Base-by-base conservation (phyloP, 2,329 filamentous ascomycete species). In the Phyllachora maydis region DNA sequence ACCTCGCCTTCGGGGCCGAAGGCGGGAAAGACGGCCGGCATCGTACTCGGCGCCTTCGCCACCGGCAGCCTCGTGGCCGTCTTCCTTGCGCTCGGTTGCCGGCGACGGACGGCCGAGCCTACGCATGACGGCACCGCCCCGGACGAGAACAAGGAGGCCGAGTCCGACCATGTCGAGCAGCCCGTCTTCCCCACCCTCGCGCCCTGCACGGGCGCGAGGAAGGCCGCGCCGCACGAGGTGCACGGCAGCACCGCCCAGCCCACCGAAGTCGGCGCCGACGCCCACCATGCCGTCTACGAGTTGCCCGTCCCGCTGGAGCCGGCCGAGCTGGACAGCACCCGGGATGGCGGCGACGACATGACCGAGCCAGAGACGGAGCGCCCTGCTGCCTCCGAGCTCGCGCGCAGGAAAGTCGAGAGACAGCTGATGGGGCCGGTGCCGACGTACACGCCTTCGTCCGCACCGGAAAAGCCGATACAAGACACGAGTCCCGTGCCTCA, bases 211-310 rank as follows among this genome's bases (percentile, higher is more conserved):
- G 47, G 36, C 14, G 38, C 41, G 1, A 38, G 32, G 24, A 45
- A 32, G 26, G 28, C 29, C 4, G 31, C 21, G 8, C 22, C 27
- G 9, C 35, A 39, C 13, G 37, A 39, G 16, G 32, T 38, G 8
- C 21, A 34, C 23, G 31, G 39, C 26, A 32, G 43, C 38, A 45
- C 20, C 30, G 32, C 11, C 34, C 52, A 36, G 39, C 49, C 21
- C 35, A 39, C 38, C 28, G 52, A 49, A 31, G 47, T 54, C 4
- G 50, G 39, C 4, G 50, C 49, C 5, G 51, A 54, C 23, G 38
- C 46, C 2, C 48, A 51, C 23, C 54, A 59, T 18, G 52, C 60
- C 29, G 50, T 61, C 3, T 62, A 59, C 28, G 60, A 65, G 33
- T 36, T 65, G 35, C 48, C 59, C 2, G 58, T 47, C 4, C 51